Percentiles rank a stretch among this genome's conserved stretches.
These are phyloP conservation scores for Irpex sp. DNA, from an alignment of 1,284 basidiomycete genomes.

Conservation along the genomic window DNA sequence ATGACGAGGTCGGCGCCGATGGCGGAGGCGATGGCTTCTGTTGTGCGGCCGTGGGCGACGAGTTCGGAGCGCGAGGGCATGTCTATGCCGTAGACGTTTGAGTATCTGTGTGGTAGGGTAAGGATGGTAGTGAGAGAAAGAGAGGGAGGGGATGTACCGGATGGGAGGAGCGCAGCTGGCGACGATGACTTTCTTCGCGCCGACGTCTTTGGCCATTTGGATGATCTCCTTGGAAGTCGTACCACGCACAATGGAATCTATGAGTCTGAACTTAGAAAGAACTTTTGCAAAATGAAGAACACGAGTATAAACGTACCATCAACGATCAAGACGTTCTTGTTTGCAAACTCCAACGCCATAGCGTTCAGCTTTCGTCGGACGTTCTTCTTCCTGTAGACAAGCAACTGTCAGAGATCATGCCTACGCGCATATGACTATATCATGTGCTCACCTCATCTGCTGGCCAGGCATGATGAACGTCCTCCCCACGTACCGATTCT, in stretches of 20 bases:
- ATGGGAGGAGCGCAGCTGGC: slow-evolving; percentile 98
- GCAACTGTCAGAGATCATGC: too few species aligned
- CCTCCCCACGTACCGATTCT: slow-evolving; percentile 97
- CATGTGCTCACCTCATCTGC: slow-evolving; percentile 64
- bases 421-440: slow-evolving; percentile 2
- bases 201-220: slow-evolving; percentile 99
- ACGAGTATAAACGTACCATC: slow-evolving; percentile 57
- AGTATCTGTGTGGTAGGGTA: slow-evolving; percentile 48
- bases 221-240: slow-evolving; percentile 99
- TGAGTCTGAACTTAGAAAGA: neutral
- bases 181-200: slow-evolving; percentile 96
- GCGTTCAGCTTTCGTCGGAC: slow-evolving; percentile 96
- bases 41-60: slow-evolving; percentile 83
- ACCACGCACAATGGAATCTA: slow-evolving; percentile 97
- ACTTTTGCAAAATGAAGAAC: neutral
- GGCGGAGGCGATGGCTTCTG: slow-evolving; percentile 72
- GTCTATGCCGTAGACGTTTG: slow-evolving; percentile 99
- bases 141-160: slow-evolving; percentile 33
- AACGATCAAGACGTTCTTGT: slow-evolving; percentile 93
- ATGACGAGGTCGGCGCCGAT: slow-evolving; percentile 98
- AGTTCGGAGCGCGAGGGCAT: slow-evolving; percentile 96
- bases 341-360: slow-evolving; percentile 97
- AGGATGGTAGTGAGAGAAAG: neutral
- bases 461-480: slow-evolving; percentile 99
- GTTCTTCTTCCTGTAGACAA: slow-evolving; percentile 81